phyloP scores from a whole-genome alignment of 108 stramenopile genomes.

The Skeletonema grethae region DNA sequence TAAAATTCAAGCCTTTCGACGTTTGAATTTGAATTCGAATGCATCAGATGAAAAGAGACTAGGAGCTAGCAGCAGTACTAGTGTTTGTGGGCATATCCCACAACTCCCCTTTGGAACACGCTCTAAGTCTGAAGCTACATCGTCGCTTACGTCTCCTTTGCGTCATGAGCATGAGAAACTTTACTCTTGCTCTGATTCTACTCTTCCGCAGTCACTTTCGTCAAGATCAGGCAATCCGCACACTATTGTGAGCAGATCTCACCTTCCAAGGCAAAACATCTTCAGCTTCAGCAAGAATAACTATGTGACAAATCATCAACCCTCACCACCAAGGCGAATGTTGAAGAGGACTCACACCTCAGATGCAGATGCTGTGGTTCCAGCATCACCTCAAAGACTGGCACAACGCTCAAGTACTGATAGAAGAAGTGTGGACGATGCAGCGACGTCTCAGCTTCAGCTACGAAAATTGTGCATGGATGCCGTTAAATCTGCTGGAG shows the following conservation, averaged over 20 bases:
- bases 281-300: not conserved
- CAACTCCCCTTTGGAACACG: not conserved
- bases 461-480: not conserved
- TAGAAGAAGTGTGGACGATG: not conserved
- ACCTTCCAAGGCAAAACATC: not conserved
- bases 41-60: not conserved
- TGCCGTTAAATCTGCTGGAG: not conserved
- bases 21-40: not conserved
- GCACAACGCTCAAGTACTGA: not conserved
- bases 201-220: not conserved
- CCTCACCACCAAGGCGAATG: not conserved
- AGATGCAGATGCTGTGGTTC: not conserved
- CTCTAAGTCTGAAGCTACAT: not conserved
- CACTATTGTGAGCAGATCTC: not conserved
- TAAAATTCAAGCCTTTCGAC: not conserved
- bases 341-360: not conserved
- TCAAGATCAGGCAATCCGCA: not conserved
- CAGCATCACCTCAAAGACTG: not conserved
- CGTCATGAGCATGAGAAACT: no score
- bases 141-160: not conserved
- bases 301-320: not conserved
- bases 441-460: not conserved
- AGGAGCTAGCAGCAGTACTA: no score
- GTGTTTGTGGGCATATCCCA: no score
- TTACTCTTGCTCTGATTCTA: not conserved